Conservation (phyloP, 2,329 filamentous ascomycete species). For the Curvularia eragrostidis region DNA sequence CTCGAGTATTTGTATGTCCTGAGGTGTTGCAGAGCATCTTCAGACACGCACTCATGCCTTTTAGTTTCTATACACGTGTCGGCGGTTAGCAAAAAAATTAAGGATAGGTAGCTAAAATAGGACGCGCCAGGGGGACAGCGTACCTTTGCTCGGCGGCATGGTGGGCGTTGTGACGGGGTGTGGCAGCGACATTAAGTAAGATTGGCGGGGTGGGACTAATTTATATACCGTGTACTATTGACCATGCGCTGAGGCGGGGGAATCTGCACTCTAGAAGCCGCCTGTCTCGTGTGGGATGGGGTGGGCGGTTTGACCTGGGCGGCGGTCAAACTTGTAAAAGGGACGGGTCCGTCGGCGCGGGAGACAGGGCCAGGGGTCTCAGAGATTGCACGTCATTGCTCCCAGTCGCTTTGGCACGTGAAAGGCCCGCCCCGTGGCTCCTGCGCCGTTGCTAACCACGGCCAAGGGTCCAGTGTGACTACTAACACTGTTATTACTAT, state of each 20-base stretch:
- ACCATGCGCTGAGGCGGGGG: constrained; percentile 26
- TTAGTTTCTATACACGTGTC: constrained; percentile 58
- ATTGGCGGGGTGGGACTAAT: constrained; percentile 32
- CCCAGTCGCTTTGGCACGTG: constrained; percentile 21
- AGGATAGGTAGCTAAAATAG: not conserved
- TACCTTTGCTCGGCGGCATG: constrained; percentile 49
- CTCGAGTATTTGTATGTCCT: constrained; percentile 97
- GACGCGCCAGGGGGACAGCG: constrained; percentile 15
- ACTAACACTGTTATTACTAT: too few relatives aligned
- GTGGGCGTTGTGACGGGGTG: constrained; percentile 46
- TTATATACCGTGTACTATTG: constrained; percentile 27
- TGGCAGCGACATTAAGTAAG: constrained; percentile 47
- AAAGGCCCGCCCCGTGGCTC: constrained; percentile 7
- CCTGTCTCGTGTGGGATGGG: constrained; percentile 22
- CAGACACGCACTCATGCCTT: constrained; percentile 77
- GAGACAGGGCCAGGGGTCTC: constrained; percentile 8
- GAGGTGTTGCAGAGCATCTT: constrained; percentile 88
- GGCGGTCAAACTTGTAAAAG: constrained; percentile 22
- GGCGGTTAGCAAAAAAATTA: constrained; percentile 21
- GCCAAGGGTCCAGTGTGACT: too few relatives aligned
- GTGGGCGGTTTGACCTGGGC: constrained; percentile 13
- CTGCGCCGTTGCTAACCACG: not conserved
- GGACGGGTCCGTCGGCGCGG: constrained; percentile 28
- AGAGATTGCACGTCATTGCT: constrained; percentile 20
- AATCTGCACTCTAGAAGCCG: constrained; percentile 21